These are phyloP conservation scores for Jamesozyma lodderae DNA, from an alignment of 805 yeast genomes.

Conservation along the genomic window DNA sequence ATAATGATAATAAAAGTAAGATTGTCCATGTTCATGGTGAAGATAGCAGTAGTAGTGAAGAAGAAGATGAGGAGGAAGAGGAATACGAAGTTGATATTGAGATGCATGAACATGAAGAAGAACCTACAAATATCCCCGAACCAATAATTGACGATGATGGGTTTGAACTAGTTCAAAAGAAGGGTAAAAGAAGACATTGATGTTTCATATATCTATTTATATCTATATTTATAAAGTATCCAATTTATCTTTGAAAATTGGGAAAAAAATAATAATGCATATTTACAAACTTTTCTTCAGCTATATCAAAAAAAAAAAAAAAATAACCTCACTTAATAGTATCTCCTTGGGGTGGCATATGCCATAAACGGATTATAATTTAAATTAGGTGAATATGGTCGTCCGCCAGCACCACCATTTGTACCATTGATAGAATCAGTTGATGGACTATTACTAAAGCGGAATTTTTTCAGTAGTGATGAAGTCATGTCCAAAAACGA, in stretches of 20 bases:
- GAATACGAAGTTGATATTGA: constrained; percentile 31
- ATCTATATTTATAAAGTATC: no score
- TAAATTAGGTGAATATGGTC: constrained; percentile 3
- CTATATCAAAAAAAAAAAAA: not conserved
- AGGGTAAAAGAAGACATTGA: constrained; percentile 42
- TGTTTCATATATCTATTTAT: no score
- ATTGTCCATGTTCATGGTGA: constrained; percentile 40
- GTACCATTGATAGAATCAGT: constrained; percentile 10
- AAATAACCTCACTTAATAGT: not conserved
- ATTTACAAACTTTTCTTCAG: not conserved
- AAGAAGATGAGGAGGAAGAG: constrained; percentile 37
- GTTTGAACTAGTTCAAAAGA: constrained; percentile 75
- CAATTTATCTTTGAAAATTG: no score
- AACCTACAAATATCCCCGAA: constrained; percentile 15
- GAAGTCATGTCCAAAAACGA: constrained; percentile 37
- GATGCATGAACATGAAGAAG: constrained; percentile 29
- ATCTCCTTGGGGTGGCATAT: constrained; percentile 6
- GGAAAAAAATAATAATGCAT: not conserved
- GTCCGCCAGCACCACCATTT: not conserved
- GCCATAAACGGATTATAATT: constrained; percentile 4
- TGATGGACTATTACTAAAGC: constrained; percentile 18
- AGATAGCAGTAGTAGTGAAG: constrained; percentile 42
- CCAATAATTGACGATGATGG: constrained; percentile 92
- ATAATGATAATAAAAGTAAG: constrained; percentile 21
- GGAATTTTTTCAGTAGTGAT: constrained; percentile 31